A percentile compares a stretch with the other conserved stretches of the same genome.
Evolutionary conservation across 148 eudicot genomes (phyloP).

Genomic region (Euryodendron excelsum): DNA sequence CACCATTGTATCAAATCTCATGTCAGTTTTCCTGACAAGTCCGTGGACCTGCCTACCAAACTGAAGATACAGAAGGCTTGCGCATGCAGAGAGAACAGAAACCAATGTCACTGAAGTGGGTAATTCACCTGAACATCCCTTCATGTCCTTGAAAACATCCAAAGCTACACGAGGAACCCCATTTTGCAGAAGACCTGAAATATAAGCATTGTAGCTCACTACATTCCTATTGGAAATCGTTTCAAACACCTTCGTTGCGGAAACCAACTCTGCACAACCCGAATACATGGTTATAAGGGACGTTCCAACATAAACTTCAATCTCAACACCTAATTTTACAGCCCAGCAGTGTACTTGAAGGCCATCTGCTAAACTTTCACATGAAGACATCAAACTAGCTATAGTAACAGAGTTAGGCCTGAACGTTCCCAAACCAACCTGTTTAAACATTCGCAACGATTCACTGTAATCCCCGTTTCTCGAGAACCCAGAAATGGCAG

Average conservation of each 20-base stretch:
- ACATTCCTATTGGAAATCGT: constrained; percentile 43
- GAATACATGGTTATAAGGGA: constrained; percentile 63
- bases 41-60: constrained; percentile 77
- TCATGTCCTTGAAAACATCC: constrained; percentile 58
- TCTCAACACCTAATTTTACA: constrained; percentile 69
- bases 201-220: constrained; percentile 70
- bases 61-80: constrained; percentile 31
- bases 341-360: constrained; percentile 71
- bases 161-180: constrained; percentile 39
- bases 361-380: constrained; percentile 49
- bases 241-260: constrained; percentile 51
- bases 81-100: constrained; percentile 68
- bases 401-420: constrained; percentile 61
- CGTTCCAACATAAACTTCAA: constrained; percentile 63
- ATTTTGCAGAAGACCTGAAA: constrained; percentile 68
- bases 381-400: constrained; percentile 57
- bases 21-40: constrained; percentile 43
- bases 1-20: constrained; percentile 48
- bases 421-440: constrained; percentile 33
- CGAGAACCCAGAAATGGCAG: constrained; percentile 42
- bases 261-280: constrained; percentile 33
- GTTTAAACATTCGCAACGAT: constrained; percentile 44
- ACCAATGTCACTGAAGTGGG: constrained; percentile 65
- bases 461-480: constrained; percentile 50
- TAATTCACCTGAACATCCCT: constrained; percentile 22